These are phyloP conservation scores for Ophiostoma piceae DNA, from an alignment of 2,329 filamentous ascomycete species.

Conservation along the genomic window DNA sequence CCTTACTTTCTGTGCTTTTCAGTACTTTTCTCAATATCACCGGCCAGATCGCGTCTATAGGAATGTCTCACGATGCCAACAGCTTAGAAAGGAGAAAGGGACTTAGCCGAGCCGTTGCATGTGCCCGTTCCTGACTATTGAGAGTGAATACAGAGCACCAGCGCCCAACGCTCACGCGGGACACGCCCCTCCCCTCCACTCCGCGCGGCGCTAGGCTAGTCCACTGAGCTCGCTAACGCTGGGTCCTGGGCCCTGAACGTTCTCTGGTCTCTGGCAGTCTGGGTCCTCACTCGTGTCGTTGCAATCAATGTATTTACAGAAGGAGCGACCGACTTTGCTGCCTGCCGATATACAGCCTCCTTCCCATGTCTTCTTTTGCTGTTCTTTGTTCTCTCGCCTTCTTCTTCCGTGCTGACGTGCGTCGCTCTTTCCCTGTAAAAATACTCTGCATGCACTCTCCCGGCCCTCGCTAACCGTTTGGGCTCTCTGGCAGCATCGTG, in stretches of 20 bases:
- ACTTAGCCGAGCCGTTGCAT: background rate
- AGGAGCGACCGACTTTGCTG: constrained; percentile 3
- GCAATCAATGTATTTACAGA: background rate
- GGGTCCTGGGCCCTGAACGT: background rate
- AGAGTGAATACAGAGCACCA: background rate
- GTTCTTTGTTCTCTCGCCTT: background rate
- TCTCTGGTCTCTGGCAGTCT: too few relatives aligned
- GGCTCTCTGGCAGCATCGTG: background rate
- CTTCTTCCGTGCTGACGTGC: background rate
- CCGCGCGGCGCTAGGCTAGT: constrained; percentile 17
- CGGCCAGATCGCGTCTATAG: background rate
- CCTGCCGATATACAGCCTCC: background rate
- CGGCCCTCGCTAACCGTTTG: background rate
- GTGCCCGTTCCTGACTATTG: background rate
- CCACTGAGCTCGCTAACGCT: constrained; percentile 7
- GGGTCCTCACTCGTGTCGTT: background rate
- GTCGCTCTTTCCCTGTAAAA: constrained; percentile 1
- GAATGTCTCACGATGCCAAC: background rate
- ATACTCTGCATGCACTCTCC: background rate
- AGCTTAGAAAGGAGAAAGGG: background rate
- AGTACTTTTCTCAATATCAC: background rate
- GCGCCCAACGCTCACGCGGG: constrained; percentile 12
- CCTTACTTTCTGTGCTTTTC: background rate
- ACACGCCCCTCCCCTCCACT: constrained; percentile 21
- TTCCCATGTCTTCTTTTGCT: too few relatives aligned